phyloP scores from a whole-genome alignment of 2,329 filamentous ascomycete genomes.

The Hymenoscyphus linearis region DNA sequence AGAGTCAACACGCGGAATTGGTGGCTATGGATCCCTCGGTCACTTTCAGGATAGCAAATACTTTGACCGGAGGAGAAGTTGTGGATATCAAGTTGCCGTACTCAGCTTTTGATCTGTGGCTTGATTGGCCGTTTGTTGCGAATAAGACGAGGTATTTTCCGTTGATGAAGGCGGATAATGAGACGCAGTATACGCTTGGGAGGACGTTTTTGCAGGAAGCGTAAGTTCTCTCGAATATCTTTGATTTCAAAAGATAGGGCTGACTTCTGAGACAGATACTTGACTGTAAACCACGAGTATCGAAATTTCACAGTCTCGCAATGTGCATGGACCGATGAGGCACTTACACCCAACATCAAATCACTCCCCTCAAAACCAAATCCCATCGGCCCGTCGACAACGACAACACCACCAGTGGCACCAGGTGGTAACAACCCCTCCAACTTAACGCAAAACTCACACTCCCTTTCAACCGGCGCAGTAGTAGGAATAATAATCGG shows the following conservation, averaged over 20 bases:
- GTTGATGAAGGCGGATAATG: constrained; percentile 30
- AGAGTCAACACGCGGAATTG: constrained; percentile 20
- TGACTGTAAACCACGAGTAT: constrained; percentile 7
- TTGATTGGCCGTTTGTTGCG: constrained; percentile 30
- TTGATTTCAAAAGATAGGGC: not conserved
- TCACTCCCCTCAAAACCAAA: not conserved
- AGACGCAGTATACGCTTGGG: constrained; percentile 35
- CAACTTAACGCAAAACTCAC: not conserved
- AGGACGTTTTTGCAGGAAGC: constrained; percentile 37
- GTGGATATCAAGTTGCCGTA: constrained; percentile 34
- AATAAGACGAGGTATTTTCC: constrained; percentile 34
- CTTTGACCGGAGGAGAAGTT: constrained; percentile 18
- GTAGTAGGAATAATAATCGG: not conserved
- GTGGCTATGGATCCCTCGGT: constrained; percentile 28
- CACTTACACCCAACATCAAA: not conserved
- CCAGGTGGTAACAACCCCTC: not conserved
- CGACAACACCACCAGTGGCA: not conserved
- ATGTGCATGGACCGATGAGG: constrained; percentile 1
- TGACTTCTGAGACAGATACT: not conserved
- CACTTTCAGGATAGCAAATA: constrained; percentile 32
- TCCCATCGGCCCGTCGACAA: not conserved
- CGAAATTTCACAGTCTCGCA: constrained; percentile 8
- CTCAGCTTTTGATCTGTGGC: constrained; percentile 33
- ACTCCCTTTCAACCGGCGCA: not conserved
- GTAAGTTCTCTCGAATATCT: constrained; percentile 5